Evolutionary conservation across 140 eudicot genomes (phyloP).

Genomic region (Flaveria floridana): DNA sequence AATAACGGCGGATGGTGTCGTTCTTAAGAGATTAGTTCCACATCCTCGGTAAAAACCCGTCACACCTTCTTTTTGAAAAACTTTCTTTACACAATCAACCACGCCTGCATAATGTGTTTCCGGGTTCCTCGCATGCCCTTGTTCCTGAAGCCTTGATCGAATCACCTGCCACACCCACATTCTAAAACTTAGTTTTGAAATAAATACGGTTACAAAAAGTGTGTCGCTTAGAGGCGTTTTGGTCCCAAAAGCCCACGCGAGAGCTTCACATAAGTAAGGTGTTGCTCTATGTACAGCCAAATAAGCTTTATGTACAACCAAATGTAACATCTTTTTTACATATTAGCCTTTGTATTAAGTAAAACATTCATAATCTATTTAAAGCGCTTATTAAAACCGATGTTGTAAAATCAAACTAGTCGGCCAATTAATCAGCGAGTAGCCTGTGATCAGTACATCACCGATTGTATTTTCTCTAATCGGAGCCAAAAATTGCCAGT

Average conservation of each 20-base stretch:
- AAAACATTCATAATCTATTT: background rate
- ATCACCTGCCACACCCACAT: slow-evolving; percentile 51
- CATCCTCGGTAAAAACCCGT: slow-evolving; percentile 85
- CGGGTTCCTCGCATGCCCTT: slow-evolving; percentile 59
- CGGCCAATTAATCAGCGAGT: no score
- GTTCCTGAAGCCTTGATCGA: slow-evolving; percentile 93
- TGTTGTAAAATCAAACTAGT: no score
- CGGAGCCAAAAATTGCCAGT: no score
- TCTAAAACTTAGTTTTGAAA: background rate
- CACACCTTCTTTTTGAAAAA: slow-evolving; percentile 58
- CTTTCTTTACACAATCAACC: slow-evolving; percentile 71
- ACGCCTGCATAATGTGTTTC: slow-evolving; percentile 61
- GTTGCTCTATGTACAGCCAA: background rate
- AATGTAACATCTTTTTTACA: background rate
- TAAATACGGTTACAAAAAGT: background rate
- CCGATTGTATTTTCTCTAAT: no score
- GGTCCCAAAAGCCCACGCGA: background rate
- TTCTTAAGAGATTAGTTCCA: slow-evolving; percentile 75
- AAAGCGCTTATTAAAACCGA: background rate
- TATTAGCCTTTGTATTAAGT: background rate
- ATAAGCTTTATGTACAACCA: background rate
- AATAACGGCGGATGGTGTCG: slow-evolving; percentile 83
- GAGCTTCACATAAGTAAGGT: background rate
- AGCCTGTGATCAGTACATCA: no score
- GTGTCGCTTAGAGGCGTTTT: background rate